Evolutionary conservation across 75 land plant genomes (phyloP).

Genomic region (Pinus tabuliformis): DNA sequence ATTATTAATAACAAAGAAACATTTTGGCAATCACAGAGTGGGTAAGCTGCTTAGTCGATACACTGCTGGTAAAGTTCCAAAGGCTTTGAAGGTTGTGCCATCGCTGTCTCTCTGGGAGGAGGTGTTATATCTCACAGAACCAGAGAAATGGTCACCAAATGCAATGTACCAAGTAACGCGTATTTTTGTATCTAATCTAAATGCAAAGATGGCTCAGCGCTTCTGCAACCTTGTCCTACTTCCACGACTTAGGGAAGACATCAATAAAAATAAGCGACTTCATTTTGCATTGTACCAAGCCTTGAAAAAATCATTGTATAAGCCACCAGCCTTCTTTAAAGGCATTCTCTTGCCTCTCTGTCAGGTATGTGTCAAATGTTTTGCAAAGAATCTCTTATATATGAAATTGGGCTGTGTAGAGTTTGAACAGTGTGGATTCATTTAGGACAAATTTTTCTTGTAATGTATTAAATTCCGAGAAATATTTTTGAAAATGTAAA

Average conservation of each 20-base stretch:
- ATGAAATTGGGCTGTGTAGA: no score
- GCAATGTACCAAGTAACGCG: slow-evolving; percentile 94
- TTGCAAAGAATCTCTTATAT: neutral
- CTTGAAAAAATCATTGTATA: slow-evolving; percentile 82
- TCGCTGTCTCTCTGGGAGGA: slow-evolving; percentile 77
- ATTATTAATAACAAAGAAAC: neutral
- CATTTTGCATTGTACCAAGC: slow-evolving; percentile 89
- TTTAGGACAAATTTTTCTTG: neutral
- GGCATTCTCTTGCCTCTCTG: slow-evolving; percentile 90
- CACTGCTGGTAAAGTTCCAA: slow-evolving; percentile 86
- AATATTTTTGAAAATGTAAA: neutral
- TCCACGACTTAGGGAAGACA: slow-evolving; percentile 87
- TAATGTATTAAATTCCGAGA: neutral
- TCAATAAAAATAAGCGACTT: slow-evolving; percentile 73
- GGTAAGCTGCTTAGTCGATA: slow-evolving; percentile 74
- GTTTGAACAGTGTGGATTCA: neutral
- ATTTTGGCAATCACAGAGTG: slow-evolving; percentile 43
- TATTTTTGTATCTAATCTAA: slow-evolving; percentile 87
- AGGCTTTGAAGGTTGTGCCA: slow-evolving; percentile 88
- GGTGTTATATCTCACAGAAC: slow-evolving; percentile 82
- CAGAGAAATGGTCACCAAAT: slow-evolving; percentile 95
- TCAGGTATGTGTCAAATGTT: slow-evolving; percentile 45
- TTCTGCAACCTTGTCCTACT: slow-evolving; percentile 87
- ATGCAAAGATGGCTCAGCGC: slow-evolving; percentile 71
- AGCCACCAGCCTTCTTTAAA: slow-evolving; percentile 89